Conservation (phyloP, 345 rosid genomes). For the Moringa oleifera region DNA sequence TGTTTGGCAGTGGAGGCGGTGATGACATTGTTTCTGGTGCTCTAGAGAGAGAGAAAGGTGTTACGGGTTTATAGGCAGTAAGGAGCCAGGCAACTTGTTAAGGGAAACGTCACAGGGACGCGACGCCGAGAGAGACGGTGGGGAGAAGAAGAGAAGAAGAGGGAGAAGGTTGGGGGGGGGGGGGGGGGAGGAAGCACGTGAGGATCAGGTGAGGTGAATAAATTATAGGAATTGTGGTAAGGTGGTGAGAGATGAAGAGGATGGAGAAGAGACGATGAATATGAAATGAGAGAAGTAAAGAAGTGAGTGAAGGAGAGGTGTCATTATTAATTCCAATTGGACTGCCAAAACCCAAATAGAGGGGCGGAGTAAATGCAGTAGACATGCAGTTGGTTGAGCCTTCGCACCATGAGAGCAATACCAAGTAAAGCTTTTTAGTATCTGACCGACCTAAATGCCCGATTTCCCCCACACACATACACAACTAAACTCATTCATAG, state of each 20-base stretch:
- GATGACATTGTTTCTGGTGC: constrained; percentile 1
- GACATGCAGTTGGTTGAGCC: no score
- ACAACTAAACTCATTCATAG: no score
- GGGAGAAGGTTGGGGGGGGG: constrained; percentile 4
- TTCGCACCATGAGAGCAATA: no score
- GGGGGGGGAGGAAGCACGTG: not conserved
- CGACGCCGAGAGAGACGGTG: not conserved
- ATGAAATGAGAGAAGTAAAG: not conserved
- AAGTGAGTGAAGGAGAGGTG: not conserved
- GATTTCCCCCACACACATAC: no score
- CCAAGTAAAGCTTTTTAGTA: no score
- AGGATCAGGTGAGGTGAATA: not conserved
- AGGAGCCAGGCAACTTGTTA: no score
- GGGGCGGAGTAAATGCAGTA: constrained; percentile 15
- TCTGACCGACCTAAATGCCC: no score
- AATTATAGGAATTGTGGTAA: not conserved
- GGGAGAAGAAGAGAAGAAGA: constrained; percentile 6
- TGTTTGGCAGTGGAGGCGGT: constrained; percentile 16
- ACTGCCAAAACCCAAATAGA: constrained; percentile 12
- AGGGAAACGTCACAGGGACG: no score
- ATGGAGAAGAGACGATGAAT: not conserved
- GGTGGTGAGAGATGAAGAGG: no score
- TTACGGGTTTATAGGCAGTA: no score
- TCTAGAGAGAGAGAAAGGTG: not conserved
- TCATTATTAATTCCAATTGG: constrained; percentile 12